Evolutionary conservation across 164 flowering plant genomes (phyloP).

Genomic region (Stephania cephalantha): DNA sequence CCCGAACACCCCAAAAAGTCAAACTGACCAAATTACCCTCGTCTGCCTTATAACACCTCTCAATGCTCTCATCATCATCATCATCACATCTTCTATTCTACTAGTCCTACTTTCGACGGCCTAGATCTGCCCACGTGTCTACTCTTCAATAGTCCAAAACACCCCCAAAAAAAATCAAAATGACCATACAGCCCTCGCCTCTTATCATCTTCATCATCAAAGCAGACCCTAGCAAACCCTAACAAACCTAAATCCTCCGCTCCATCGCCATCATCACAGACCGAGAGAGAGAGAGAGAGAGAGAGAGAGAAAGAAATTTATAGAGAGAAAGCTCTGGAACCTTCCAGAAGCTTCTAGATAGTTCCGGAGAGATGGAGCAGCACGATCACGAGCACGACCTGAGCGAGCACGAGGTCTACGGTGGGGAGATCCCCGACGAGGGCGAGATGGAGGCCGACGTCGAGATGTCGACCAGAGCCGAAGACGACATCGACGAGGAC

Average conservation of each 20-base stretch:
- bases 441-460: slow-evolving; percentile 65
- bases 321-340: background rate
- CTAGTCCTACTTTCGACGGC: too few relatives aligned
- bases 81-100: too few relatives aligned
- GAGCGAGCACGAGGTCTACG: slow-evolving; percentile 73
- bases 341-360: background rate
- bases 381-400: slow-evolving; percentile 5
- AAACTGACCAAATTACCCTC: too few relatives aligned
- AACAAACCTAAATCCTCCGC: background rate
- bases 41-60: too few relatives aligned
- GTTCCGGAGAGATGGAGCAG: slow-evolving; percentile 4
- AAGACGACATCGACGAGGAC: slow-evolving; percentile 50
- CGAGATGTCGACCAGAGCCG: slow-evolving; percentile 45
- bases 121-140: too few relatives aligned
- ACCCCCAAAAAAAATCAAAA: too few relatives aligned
- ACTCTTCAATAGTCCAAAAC: too few relatives aligned
- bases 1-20: too few relatives aligned
- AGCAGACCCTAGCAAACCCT: background rate
- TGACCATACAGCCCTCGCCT: background rate
- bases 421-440: slow-evolving; percentile 76
- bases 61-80: too few relatives aligned
- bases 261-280: background rate
- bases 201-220: background rate
- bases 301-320: background rate
- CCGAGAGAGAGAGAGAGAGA: background rate